Percentiles rank a stretch among this genome's conserved stretches.
phyloP scores from a whole-genome alignment of 2,329 filamentous ascomycete genomes.

The Aspergillus glaucus region DNA sequence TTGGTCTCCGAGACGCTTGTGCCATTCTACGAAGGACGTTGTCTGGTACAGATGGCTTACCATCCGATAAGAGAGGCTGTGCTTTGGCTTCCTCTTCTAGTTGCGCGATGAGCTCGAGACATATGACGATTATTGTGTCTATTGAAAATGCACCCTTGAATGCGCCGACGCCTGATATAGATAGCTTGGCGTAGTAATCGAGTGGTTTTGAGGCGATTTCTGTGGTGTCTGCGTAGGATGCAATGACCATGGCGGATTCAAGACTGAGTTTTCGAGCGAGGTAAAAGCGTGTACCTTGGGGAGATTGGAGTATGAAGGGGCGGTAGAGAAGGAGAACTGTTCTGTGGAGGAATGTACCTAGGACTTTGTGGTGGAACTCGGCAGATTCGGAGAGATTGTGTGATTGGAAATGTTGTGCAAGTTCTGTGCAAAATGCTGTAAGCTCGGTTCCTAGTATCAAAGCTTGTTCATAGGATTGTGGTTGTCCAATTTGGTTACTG shows the following conservation, averaged over 20 bases:
- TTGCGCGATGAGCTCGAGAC: conserved; percentile 18
- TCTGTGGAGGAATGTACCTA: conserved; percentile 11
- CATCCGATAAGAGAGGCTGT: background rate
- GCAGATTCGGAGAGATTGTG: background rate
- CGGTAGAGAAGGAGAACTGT: conserved; percentile 11
- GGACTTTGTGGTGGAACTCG: conserved; percentile 9
- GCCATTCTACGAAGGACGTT: conserved; percentile 9
- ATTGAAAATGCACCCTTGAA: conserved; percentile 17
- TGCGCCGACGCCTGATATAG: conserved; percentile 9
- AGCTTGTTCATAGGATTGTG: background rate
- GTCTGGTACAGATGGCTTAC: background rate
- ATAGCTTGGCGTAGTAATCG: conserved; percentile 11
- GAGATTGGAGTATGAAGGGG: conserved; percentile 12
- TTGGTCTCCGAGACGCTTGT: conserved; percentile 7
- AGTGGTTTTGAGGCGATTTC: conserved; percentile 4
- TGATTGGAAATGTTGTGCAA: conserved; percentile 1
- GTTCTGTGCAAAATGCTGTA: conserved; percentile 5
- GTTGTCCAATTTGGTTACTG: background rate
- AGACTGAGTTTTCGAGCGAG: conserved; percentile 12
- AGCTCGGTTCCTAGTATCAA: conserved; percentile 3
- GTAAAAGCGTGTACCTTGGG: conserved; percentile 12
- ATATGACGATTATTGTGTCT: conserved; percentile 15
- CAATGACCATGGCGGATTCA: conserved; percentile 14
- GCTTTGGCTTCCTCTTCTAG: conserved; percentile 13
- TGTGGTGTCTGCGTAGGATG: conserved; percentile 11